phyloP scores from a whole-genome alignment of 1,284 basidiomycete genomes.

The Papiliotrema laurentii region DNA sequence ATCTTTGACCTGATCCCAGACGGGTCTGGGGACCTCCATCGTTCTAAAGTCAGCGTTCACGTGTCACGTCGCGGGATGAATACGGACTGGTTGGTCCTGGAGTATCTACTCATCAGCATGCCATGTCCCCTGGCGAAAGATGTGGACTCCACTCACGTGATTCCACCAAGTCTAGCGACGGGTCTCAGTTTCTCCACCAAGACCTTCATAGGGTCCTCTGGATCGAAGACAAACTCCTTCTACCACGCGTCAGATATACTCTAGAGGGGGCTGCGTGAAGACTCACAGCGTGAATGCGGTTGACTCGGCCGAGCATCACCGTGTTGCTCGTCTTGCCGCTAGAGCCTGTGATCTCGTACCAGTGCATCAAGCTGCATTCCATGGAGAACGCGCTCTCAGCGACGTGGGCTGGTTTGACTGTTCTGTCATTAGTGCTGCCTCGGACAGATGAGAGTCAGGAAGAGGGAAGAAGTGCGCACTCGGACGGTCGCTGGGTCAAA shows the following conservation, averaged over 20 bases:
- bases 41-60: conserved; percentile 19
- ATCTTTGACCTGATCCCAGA: conserved; percentile 57
- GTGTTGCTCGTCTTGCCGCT: conserved; percentile 53
- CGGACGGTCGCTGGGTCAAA: conserved; percentile 58
- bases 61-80: background rate
- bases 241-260: conserved; percentile 42
- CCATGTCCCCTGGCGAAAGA: background rate
- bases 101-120: conserved; percentile 21
- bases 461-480: conserved; percentile 50
- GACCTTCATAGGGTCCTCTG: conserved; percentile 43
- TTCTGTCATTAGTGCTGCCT: conserved; percentile 11
- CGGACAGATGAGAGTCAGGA: conserved; percentile 49
- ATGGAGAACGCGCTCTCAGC: conserved; percentile 66
- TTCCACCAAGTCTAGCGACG: conserved; percentile 62
- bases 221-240: conserved; percentile 56
- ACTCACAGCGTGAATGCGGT: conserved; percentile 56
- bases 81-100: conserved; percentile 55
- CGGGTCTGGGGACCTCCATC: conserved; percentile 54
- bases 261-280: background rate
- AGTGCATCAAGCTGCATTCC: conserved; percentile 65
- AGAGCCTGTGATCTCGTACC: conserved; percentile 55
- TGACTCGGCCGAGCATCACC: conserved; percentile 62
- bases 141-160: conserved; percentile 50
- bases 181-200: conserved; percentile 55
- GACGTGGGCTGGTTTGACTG: conserved; percentile 62